phyloP scores from a whole-genome alignment of 306 rosid species.

The Sophora flavescens region DNA sequence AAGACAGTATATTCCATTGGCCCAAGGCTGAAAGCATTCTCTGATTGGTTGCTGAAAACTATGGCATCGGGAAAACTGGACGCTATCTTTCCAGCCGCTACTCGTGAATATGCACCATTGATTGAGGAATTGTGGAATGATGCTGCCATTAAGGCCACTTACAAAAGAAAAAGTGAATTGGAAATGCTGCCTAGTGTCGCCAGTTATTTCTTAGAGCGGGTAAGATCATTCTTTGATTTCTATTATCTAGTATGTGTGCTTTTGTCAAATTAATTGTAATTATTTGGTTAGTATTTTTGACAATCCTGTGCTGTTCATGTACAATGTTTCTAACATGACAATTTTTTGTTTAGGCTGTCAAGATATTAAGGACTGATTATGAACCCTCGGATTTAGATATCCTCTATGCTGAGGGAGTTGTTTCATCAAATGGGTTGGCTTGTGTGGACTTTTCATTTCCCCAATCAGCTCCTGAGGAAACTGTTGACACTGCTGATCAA shows the following conservation, averaged over 20 bases:
- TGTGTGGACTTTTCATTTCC: constrained; percentile 96
- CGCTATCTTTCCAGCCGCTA: constrained; percentile 96
- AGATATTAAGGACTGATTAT: constrained; percentile 85
- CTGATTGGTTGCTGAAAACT: constrained; percentile 98
- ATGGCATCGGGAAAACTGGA: constrained; percentile 95
- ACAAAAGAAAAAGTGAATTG: constrained; percentile 81
- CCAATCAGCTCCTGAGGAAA: constrained; percentile 66
- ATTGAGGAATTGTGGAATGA: constrained; percentile 95
- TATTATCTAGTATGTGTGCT: constrained; percentile 10
- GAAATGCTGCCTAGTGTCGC: constrained; percentile 92
- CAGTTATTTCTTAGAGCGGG: constrained; percentile 89
- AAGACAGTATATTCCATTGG: constrained; percentile 80
- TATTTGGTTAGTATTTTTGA: constrained; percentile 1
- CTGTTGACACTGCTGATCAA: constrained; percentile 62
- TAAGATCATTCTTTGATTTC: constrained; percentile 56
- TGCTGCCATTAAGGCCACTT: constrained; percentile 87
- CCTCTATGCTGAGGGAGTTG: constrained; percentile 95
- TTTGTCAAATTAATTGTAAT: constrained; percentile 40
- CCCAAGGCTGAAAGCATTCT: constrained; percentile 88
- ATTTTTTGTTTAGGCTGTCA: constrained; percentile 72
- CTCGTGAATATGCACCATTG: constrained; percentile 96
- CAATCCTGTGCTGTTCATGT: constrained; percentile 38
- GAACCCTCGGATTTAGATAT: constrained; percentile 96
- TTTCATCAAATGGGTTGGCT: constrained; percentile 94
- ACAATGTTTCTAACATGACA: constrained; percentile 44